phyloP scores from a whole-genome alignment of 306 rosid species.

The Bauhinia variegata region DNA sequence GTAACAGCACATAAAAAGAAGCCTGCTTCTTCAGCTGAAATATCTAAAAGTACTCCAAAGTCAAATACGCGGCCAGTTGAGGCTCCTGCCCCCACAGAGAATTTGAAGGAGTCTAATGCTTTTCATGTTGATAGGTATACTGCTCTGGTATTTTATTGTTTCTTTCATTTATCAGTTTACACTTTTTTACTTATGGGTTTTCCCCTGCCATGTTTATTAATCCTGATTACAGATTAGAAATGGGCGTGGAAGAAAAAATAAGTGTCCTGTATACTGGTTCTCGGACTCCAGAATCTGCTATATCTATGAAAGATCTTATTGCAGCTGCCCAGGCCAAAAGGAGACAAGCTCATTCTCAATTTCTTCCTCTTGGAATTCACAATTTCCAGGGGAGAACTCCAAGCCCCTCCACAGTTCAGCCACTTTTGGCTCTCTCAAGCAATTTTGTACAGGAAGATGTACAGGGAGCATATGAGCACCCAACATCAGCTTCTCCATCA shows the following conservation, averaged over 20 bases:
- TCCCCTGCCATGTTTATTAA: slow-evolving; percentile 21
- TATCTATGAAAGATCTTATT: slow-evolving; percentile 84
- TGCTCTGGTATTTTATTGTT: slow-evolving; percentile 18
- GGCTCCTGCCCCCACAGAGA: slow-evolving; percentile 43
- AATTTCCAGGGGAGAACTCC: slow-evolving; percentile 66
- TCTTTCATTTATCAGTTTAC: slow-evolving; percentile 11
- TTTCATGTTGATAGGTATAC: slow-evolving; percentile 67
- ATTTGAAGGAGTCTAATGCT: slow-evolving; percentile 53
- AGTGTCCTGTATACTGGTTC: slow-evolving; percentile 50
- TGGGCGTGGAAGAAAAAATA: slow-evolving; percentile 55
- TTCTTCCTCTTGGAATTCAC: slow-evolving; percentile 51
- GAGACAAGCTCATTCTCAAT: slow-evolving; percentile 70
- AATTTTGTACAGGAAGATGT: slow-evolving; percentile 56
- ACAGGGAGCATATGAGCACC: slow-evolving; percentile 55
- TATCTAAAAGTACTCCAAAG: slow-evolving; percentile 56
- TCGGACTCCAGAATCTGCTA: slow-evolving; percentile 65
- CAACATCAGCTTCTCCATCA: slow-evolving; percentile 64
- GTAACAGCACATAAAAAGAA: slow-evolving; percentile 52
- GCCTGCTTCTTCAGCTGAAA: slow-evolving; percentile 61
- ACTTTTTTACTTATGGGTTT: slow-evolving; percentile 22
- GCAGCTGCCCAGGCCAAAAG: slow-evolving; percentile 96
- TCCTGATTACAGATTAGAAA: slow-evolving; percentile 55
- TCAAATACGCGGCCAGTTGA: slow-evolving; percentile 52
- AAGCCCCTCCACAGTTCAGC: slow-evolving; percentile 71
- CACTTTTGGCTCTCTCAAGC: slow-evolving; percentile 53